phyloP scores from a whole-genome alignment of 345 rosid genomes.

The Salix udensis region DNA sequence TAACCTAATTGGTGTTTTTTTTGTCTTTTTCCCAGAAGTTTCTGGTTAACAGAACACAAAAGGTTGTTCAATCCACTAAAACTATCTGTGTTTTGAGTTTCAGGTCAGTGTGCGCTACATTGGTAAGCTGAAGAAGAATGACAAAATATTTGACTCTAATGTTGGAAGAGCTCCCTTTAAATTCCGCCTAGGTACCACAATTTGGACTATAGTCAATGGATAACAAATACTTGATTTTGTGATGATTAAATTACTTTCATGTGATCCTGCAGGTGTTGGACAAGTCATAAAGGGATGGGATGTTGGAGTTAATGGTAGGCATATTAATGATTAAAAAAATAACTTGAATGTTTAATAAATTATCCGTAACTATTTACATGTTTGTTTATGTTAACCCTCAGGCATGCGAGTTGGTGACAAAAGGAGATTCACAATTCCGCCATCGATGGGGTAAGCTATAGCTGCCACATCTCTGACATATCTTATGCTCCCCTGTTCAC shows the following conservation, averaged over 20 bases:
- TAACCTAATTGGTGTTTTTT: neutral
- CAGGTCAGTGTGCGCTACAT: constrained; percentile 80
- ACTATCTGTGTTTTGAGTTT: constrained; percentile 16
- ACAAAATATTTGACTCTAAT: constrained; percentile 80
- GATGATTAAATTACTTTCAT: neutral
- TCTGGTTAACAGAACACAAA: neutral
- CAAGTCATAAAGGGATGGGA: constrained; percentile 98
- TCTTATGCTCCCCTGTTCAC: neutral
- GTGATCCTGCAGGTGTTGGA: constrained; percentile 60
- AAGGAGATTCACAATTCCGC: constrained; percentile 73
- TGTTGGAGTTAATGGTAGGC: constrained; percentile 81
- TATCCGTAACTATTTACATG: neutral
- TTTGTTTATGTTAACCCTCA: constrained; percentile 17
- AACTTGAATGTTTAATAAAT: neutral
- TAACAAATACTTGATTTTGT: constrained; percentile 3
- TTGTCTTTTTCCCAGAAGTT: neutral
- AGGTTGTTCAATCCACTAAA: neutral
- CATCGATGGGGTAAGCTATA: constrained; percentile 64
- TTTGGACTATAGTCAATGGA: neutral
- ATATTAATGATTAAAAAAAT: neutral
- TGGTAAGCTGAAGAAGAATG: constrained; percentile 91
- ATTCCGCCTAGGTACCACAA: constrained; percentile 69
- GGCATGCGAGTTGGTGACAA: constrained; percentile 88
- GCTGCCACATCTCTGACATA: neutral
- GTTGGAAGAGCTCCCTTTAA: constrained; percentile 71